Evolutionary conservation across 225 moss, liverwort and hornwort species (phyloP).

Genomic region (Takakia lepidozioides): DNA sequence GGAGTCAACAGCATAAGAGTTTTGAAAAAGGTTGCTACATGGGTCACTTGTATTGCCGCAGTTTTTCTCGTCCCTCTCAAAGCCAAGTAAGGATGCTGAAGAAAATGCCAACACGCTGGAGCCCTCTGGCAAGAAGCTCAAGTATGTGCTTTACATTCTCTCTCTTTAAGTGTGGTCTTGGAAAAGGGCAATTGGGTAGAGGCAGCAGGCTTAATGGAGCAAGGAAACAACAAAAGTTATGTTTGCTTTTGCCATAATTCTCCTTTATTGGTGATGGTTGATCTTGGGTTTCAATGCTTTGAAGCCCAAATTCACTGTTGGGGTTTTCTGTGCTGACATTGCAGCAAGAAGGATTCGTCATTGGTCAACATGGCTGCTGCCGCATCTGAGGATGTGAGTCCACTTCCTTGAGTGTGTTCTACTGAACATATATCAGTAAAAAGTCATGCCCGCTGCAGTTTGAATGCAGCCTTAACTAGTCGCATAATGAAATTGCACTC

Average conservation of each 20-base stretch:
- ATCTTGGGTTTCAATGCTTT: no score
- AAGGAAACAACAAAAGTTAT: no score
- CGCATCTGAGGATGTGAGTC: conserved; percentile 40
- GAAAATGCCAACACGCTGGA: not conserved
- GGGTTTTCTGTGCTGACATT: not conserved
- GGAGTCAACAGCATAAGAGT: no score
- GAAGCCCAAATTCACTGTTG: no score
- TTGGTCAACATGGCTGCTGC: conserved; percentile 45
- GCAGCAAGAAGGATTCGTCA: conserved; percentile 39
- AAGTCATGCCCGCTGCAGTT: not conserved
- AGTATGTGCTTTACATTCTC: not conserved
- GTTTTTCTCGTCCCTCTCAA: conserved; percentile 18
- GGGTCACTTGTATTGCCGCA: conserved; percentile 3
- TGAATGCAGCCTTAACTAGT: not conserved
- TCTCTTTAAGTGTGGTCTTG: not conserved
- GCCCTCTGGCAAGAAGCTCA: not conserved
- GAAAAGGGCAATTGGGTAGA: no score
- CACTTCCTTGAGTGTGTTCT: not conserved
- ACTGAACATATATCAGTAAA: not conserved
- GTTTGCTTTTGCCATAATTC: no score
- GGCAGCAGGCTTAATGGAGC: no score
- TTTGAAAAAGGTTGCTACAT: no score
- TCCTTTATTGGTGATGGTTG: no score
- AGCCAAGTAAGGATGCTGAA: conserved; percentile 4
- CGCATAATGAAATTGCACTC: not conserved